Evolutionary conservation across 2,329 filamentous ascomycete species (phyloP), one percentile per base, ranked within the genome.

Genomic region (Cladosporium austrohemisphaericum): DNA sequence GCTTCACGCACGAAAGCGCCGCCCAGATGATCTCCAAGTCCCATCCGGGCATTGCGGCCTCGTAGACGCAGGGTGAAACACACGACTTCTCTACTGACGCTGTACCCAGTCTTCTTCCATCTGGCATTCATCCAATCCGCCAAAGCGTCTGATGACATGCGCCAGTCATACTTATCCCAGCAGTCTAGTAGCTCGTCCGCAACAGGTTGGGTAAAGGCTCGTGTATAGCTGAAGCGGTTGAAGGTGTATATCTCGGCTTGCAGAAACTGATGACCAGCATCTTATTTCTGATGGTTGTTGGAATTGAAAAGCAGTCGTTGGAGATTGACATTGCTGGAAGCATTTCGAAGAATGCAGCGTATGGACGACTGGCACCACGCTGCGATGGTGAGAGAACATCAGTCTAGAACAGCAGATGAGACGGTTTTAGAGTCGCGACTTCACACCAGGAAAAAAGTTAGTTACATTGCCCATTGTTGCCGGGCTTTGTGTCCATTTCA

Each of bases 41-140:
- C 57, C 51, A 60, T 56, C 11, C 16, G 20, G 1, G 57, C 58
- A 16, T 57, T 36, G 22, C 52, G 35, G 1, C 58, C 58, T n/a
- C 55, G 11, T 10, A 45, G 16, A 9, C 51, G 38, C 13, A 64
- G 41, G 13, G 55, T 59, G 20, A 59, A 59, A 37, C 54, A 56
- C 3, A 64, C 55, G 14, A 52, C 51, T 48, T 62, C 50, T n/a
- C 25, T 28, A 19, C 50, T 54, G 4, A 63, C 53, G n/a, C 45
- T 37, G 38, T 55, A 54, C 1, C 60, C 59, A 2, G 52, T 59
- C 52, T 64, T 63, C 28, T 35, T 43, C 60, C 60, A 62, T 7
- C 60, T 45, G 1, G 52, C 52, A 38, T 64, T 63, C 6, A 62
- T 31, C 60, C 61, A 63, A 18, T 58, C 51, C 3, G 59, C 48